These are phyloP conservation scores for Fomitopsis pinicola DNA, from an alignment of 1,284 basidiomycete species.

Conservation along the genomic window DNA sequence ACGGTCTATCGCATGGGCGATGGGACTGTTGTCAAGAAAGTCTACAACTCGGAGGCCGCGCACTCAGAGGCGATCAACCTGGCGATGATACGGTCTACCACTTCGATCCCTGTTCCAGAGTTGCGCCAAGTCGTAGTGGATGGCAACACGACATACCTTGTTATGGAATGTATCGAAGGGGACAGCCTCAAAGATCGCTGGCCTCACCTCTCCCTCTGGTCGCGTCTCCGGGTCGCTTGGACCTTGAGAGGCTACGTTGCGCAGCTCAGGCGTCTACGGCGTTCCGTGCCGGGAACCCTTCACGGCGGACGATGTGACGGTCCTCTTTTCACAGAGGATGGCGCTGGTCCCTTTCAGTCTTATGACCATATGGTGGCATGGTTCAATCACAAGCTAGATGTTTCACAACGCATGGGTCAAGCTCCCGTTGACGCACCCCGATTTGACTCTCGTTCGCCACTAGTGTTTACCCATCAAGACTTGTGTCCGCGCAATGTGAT, in stretches of 20 bases:
- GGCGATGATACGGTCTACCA: not conserved
- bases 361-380: slow-evolving; percentile 22
- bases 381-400: slow-evolving; percentile 13
- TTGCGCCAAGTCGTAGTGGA: not conserved
- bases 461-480: slow-evolving; percentile 28
- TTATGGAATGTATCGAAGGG: slow-evolving; percentile 6
- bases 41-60: not conserved
- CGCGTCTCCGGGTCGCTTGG: slow-evolving; percentile 5
- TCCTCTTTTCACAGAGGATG: slow-evolving; percentile 16
- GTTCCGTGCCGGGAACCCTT: not conserved
- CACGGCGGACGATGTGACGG: slow-evolving; percentile 12
- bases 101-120: not conserved
- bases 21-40: too few species aligned
- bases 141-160: not conserved
- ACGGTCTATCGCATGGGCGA: too few species aligned
- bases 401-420: not conserved
- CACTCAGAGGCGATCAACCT: not conserved
- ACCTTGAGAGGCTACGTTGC: slow-evolving; percentile 18
- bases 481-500: slow-evolving; percentile 24
- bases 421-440: not conserved
- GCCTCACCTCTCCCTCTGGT: not conserved
- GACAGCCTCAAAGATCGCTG: not conserved
- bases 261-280: slow-evolving; percentile 1
- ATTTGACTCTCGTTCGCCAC: slow-evolving; percentile 7
- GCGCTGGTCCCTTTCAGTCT: slow-evolving; percentile 23